Evolutionary conservation across 2,329 filamentous ascomycete species (phyloP).

Genomic region (Cephalotrichum gorgonifer): DNA sequence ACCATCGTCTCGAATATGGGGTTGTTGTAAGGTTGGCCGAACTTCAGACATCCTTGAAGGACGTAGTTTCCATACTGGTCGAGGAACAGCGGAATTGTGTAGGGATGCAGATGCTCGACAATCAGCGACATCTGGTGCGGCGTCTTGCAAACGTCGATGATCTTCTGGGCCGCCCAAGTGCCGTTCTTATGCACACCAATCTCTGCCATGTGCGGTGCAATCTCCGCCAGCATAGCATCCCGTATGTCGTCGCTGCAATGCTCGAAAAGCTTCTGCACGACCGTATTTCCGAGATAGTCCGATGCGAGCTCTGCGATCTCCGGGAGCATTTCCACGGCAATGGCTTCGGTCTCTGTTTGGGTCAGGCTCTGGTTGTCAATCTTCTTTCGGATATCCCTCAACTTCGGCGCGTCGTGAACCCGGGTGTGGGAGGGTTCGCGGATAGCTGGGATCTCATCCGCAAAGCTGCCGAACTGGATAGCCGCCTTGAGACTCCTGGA

Average conservation of each 20-base stretch:
- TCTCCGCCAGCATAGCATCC: conserved; percentile 81
- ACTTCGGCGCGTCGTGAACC: conserved; percentile 84
- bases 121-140: conserved; percentile 75
- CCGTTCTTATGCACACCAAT: conserved; percentile 99
- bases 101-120: conserved; percentile 72
- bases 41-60: conserved; percentile 89
- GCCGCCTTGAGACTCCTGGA: conserved; percentile 64
- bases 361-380: conserved; percentile 92
- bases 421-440: conserved; percentile 81
- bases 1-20: conserved; percentile 99
- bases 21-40: conserved; percentile 78
- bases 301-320: conserved; percentile 92
- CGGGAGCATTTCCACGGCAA: conserved; percentile 86
- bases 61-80: conserved; percentile 99
- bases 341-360: conserved; percentile 79
- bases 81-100: conserved; percentile 83
- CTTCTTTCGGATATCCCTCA: conserved; percentile 91
- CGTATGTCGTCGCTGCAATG: conserved; percentile 85
- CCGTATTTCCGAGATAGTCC: conserved; percentile 95
- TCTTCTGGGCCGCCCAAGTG: conserved; percentile 98
- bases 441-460: conserved; percentile 79
- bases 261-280: conserved; percentile 98
- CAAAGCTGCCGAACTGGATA: conserved; percentile 61
- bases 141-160: conserved; percentile 90
- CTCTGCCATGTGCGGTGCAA: conserved; percentile 85